Base-by-base conservation (phyloP, 352 stramenopile genomes). In the Globisporangium recalcitrans region DNA sequence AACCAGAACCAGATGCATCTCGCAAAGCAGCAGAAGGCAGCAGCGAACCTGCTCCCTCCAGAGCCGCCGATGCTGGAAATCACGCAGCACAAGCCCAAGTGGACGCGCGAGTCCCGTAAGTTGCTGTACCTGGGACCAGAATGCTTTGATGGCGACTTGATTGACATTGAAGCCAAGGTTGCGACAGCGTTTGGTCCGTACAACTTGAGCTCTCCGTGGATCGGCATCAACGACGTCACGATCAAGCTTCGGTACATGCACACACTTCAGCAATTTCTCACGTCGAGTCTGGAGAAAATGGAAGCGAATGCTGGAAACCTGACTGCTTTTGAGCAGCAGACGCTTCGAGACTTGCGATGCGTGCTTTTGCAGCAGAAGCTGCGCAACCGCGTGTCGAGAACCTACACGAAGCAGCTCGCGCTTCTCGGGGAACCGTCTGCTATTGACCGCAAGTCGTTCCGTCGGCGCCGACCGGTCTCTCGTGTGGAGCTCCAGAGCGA, bases 371-470 rank as follows among this genome's bases (percentile, higher is more conserved):
- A 95, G 65, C 80, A 91, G 44, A 85, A 86, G 24, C 65, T 95
- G 40, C 80, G 74, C 3, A 76, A 74, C 47, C 80, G 80, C 62
- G 73, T 93, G 42, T 73, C 75, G 27, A 73, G 82, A 27, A 73
- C 80, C 14, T 83, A 93, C 60, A 81, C 77, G 22, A 82, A 83
- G 46, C 72, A 74, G 6, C 68, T 95, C 13, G 78, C 85, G 22
- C 52, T 88, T 8, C 67, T 93, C 0, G 84, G 86, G 19, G 80
- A 92, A 26, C 82, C 83, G 4, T 71, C 67, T 5, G 70, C 78
- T 32, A 74, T 90, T 11, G 86, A 95, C 55, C 80, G 84, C 48
- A 84, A 86, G 58, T 86, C 75, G 2, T 93, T 95, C 34, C 82
- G 85, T 55, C 84, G 86, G 0, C 80, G 82, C 3, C 80, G 84